These are phyloP conservation scores for Cryphonectria carpinicola DNA, from an alignment of 2,329 filamentous ascomycete species.

Conservation along the genomic window DNA sequence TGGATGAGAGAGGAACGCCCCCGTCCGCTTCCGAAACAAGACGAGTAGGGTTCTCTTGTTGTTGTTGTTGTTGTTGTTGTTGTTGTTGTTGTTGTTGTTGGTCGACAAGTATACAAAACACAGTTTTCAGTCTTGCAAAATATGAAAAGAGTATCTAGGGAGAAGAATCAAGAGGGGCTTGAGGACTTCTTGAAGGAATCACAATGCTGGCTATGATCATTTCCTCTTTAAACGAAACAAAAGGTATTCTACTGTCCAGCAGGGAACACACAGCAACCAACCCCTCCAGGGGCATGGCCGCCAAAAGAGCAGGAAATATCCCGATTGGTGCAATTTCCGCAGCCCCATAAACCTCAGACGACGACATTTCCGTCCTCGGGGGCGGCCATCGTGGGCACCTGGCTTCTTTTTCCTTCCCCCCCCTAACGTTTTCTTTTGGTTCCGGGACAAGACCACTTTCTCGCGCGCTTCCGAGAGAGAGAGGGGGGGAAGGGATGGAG, in stretches of 20 bases:
- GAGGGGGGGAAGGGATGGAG: not conserved
- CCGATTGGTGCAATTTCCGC: slow-evolving; percentile 27
- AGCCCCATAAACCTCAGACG: slow-evolving; percentile 26
- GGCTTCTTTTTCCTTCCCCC: slow-evolving; percentile 14
- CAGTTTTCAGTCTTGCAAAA: not conserved
- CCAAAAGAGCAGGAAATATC: slow-evolving; percentile 23
- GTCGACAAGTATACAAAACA: not conserved
- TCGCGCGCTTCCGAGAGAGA: slow-evolving; percentile 21
- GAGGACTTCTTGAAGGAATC: not conserved
- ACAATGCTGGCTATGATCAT: not conserved
- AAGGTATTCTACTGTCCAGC: not conserved
- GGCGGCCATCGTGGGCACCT: slow-evolving; percentile 17
- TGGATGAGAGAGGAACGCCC: slow-evolving; percentile 3
- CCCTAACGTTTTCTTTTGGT: slow-evolving; percentile 14
- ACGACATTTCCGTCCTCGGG: slow-evolving; percentile 6
- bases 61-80: not conserved
- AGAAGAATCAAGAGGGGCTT: not conserved
- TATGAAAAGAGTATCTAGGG: not conserved
- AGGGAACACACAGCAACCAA: slow-evolving; percentile 12
- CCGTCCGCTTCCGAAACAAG: not conserved
- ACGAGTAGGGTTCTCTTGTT: too few species aligned
- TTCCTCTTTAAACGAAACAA: not conserved
- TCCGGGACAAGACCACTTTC: slow-evolving; percentile 18
- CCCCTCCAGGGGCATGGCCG: not conserved
- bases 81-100: not conserved